Evolutionary conservation across 495 filamentous ascomycete species (phyloP).

Genomic region (Diplogelasinospora grovesii): DNA sequence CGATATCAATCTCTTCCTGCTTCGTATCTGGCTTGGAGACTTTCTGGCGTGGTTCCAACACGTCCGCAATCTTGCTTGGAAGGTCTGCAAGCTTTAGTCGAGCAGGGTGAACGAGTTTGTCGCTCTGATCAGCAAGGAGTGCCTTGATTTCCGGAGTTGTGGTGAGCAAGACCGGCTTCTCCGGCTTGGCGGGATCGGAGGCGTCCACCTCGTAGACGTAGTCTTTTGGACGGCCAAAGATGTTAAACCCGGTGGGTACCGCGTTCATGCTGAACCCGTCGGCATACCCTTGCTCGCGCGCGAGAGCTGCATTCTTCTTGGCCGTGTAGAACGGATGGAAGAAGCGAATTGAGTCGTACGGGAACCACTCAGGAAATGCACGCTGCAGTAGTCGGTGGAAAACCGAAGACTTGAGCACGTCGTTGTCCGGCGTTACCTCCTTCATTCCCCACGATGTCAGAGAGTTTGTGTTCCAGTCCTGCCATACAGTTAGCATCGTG

Average conservation of each 20-base stretch:
- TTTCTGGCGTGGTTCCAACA: neutral
- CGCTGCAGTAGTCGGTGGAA: conserved; percentile 66
- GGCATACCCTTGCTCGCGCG: conserved; percentile 55
- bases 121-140: too few relatives aligned
- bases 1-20: neutral
- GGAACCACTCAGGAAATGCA: conserved; percentile 66
- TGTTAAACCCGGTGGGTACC: too few relatives aligned
- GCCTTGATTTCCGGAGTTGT: too few relatives aligned
- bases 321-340: conserved; percentile 56
- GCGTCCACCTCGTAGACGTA: too few relatives aligned
- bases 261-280: too few relatives aligned
- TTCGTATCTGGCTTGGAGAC: neutral
- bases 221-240: too few relatives aligned
- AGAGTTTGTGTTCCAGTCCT: conserved; percentile 60
- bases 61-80: conserved; percentile 1
- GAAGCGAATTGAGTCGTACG: conserved; percentile 64
- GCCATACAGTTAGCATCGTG: too few relatives aligned
- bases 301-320: conserved; percentile 54
- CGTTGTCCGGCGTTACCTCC: conserved; percentile 62
- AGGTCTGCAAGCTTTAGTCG: conserved; percentile 5
- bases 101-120: conserved; percentile 7
- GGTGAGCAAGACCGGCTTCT: too few relatives aligned
- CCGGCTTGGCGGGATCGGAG: conserved; percentile 48
- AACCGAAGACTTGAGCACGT: conserved; percentile 63
- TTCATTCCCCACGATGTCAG: conserved; percentile 74